phyloP scores from a whole-genome alignment of 208 protist genomes.

The Acanthamoeba healyi region DNA sequence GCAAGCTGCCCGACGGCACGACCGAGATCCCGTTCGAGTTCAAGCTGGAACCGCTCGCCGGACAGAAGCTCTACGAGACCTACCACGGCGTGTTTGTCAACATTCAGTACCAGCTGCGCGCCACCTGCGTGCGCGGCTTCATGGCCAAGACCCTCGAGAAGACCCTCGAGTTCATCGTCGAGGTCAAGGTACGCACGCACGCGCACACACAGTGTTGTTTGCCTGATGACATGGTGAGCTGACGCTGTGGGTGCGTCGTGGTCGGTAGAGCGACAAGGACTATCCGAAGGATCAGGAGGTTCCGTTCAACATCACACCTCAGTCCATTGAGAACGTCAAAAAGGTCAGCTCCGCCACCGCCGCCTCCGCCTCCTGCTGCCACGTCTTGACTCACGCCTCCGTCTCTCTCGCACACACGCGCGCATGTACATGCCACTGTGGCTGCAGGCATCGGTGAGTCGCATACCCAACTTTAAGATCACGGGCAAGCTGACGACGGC shows the following conservation, averaged over 20 bases:
- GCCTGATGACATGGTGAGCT: background rate
- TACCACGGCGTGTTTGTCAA: slow-evolving; percentile 93
- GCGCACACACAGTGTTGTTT: background rate
- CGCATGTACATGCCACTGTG: background rate
- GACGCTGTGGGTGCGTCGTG: background rate
- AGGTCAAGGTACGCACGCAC: slow-evolving; percentile 79
- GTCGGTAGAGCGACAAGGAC: slow-evolving; percentile 16
- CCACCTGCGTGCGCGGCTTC: slow-evolving; percentile 87
- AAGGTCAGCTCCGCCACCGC: too few species aligned
- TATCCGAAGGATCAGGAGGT: slow-evolving; percentile 66
- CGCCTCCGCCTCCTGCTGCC: too few species aligned
- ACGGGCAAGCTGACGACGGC: slow-evolving; percentile 85
- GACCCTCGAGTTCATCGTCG: slow-evolving; percentile 89
- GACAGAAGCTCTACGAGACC: slow-evolving; percentile 87
- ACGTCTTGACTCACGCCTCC: too few species aligned
- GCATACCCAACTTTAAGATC: slow-evolving; percentile 90
- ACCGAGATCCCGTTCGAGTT: slow-evolving; percentile 94
- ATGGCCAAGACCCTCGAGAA: slow-evolving; percentile 88
- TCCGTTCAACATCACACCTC: slow-evolving; percentile 79
- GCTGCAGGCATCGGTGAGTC: slow-evolving; percentile 35
- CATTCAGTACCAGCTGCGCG: slow-evolving; percentile 88
- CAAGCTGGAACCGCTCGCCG: slow-evolving; percentile 83
- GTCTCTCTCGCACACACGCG: slow-evolving; percentile 70
- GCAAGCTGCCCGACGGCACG: slow-evolving; percentile 86
- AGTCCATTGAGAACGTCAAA: slow-evolving; percentile 80